Evolutionary conservation across 106 monocot species (phyloP).

Genomic region (Phalaenopsis aphrodite): DNA sequence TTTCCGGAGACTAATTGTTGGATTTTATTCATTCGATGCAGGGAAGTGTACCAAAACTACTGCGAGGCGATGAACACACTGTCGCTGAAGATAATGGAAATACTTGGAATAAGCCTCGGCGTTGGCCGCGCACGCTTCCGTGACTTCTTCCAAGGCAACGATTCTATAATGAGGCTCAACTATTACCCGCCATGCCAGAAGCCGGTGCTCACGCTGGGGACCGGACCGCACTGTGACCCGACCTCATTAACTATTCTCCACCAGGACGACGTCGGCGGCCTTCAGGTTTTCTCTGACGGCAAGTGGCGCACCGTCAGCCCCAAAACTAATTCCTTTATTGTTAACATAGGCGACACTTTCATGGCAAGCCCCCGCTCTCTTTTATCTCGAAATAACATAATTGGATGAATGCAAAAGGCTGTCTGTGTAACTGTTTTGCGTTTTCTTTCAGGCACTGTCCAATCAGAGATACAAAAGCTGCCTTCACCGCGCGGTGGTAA

Average conservation of each 20-base stretch:
- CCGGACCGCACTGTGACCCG: constrained; percentile 90
- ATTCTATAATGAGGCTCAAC: constrained; percentile 85
- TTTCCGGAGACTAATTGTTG: neutral
- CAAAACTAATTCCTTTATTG: constrained; percentile 43
- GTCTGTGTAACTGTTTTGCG: neutral
- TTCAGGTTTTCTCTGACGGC: constrained; percentile 54
- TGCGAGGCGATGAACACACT: constrained; percentile 66
- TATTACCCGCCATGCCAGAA: constrained; percentile 79
- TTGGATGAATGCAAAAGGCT: neutral
- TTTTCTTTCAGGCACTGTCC: constrained; percentile 54
- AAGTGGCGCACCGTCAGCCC: constrained; percentile 60
- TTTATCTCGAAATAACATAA: neutral
- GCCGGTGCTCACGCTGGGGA: constrained; percentile 69
- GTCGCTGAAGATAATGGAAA: constrained; percentile 74
- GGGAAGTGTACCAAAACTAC: constrained; percentile 63
- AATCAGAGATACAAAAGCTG: constrained; percentile 89
- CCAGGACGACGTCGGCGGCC: constrained; percentile 81
- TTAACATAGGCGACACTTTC: constrained; percentile 92
- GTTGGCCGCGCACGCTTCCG: constrained; percentile 25
- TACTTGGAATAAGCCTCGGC: constrained; percentile 55
- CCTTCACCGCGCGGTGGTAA: constrained; percentile 88
- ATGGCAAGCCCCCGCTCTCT: constrained; percentile 33
- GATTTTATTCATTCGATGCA: constrained; percentile 9
- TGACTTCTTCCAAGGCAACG: constrained; percentile 57
- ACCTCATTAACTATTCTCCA: constrained; percentile 87